phyloP scores from a whole-genome alignment of 2,329 filamentous ascomycete genomes.

The Fusarium luffae region DNA sequence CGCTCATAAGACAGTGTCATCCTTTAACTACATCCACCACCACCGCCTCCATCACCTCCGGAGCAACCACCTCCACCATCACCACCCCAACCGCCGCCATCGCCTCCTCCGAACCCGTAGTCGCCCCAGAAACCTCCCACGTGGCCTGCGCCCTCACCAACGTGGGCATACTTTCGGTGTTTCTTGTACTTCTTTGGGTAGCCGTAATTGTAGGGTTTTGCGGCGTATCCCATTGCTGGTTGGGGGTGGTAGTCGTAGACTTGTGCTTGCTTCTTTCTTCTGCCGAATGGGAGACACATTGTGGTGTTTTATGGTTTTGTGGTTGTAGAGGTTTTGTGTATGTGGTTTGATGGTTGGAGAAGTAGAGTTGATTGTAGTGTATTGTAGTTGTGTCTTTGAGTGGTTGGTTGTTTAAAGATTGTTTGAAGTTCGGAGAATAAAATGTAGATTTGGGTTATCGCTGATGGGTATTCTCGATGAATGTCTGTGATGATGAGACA shows the following conservation, averaged over 20 bases:
- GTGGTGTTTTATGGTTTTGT: background rate
- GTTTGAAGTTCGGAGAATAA: accelerated
- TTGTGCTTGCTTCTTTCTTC: background rate
- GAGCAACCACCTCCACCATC: background rate
- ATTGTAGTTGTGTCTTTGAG: background rate
- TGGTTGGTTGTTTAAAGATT: too few species aligned
- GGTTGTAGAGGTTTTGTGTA: background rate
- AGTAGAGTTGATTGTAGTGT: too few species aligned
- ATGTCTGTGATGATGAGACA: background rate
- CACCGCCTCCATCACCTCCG: background rate
- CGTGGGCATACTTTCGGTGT: background rate
- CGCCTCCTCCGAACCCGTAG: background rate
- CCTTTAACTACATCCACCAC: background rate
- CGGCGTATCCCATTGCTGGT: background rate
- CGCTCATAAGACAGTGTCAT: background rate
- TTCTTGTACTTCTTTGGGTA: background rate
- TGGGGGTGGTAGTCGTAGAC: background rate
- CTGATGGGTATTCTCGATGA: background rate
- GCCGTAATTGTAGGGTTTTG: background rate
- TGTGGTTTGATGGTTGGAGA: background rate
- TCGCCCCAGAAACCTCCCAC: background rate
- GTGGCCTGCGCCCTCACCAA: background rate
- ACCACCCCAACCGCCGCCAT: background rate
- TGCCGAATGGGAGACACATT: background rate
- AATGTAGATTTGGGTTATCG: background rate